Conservation (phyloP, 192 early-diverging fungal species). For the Rhizophagus sp. region DNA sequence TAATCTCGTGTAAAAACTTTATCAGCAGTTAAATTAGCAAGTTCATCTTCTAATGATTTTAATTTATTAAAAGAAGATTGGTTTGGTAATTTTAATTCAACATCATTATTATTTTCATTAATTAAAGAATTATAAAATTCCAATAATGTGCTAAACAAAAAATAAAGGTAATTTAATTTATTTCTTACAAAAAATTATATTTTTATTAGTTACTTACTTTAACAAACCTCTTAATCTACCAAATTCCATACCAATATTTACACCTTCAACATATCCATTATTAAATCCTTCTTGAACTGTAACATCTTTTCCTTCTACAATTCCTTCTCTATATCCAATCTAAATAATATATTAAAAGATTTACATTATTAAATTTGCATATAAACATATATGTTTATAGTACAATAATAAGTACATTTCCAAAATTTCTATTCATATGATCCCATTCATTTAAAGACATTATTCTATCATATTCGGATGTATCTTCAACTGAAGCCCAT, state of each 20-base stretch:
- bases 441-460: slow-evolving; percentile 59
- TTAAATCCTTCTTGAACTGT: slow-evolving; percentile 59
- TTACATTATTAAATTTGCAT: too few relatives aligned
- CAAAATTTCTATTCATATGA: slow-evolving; percentile 54
- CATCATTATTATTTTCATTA: not conserved
- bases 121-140: not conserved
- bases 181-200: too few relatives aligned
- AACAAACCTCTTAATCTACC: slow-evolving; percentile 51
- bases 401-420: slow-evolving; percentile 43
- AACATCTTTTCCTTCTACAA: slow-evolving; percentile 56
- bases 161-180: not conserved
- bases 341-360: slow-evolving; percentile 26
- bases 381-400: not conserved
- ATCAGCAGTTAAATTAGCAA: slow-evolving; percentile 5
- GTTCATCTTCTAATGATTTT: slow-evolving; percentile 16
- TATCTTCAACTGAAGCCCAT: slow-evolving; percentile 45
- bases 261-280: slow-evolving; percentile 52
- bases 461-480: slow-evolving; percentile 47
- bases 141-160: slow-evolving; percentile 6
- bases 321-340: slow-evolving; percentile 63
- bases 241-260: slow-evolving; percentile 42
- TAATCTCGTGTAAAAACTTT: slow-evolving; percentile 18
- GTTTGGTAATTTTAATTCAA: not conserved
- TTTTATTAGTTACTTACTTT: slow-evolving; percentile 36
- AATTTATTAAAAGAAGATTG: not conserved